Evolutionary conservation across 1,284 basidiomycete genomes (phyloP).

Genomic region (Ustilago hordei): DNA sequence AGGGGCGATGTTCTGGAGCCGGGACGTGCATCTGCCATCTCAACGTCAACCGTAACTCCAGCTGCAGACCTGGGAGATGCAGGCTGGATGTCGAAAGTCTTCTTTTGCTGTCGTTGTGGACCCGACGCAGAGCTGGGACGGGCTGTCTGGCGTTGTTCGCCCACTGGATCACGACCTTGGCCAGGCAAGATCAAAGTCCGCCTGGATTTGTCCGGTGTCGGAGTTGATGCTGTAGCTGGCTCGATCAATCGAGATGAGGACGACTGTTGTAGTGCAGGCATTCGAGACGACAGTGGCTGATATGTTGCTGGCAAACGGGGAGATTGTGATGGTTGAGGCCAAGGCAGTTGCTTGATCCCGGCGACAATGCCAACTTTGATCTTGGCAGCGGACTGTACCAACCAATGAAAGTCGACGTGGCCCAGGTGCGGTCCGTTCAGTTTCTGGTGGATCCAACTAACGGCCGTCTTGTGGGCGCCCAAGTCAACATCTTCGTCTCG

Average conservation of each 20-base stretch:
- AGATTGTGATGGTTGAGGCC: not conserved
- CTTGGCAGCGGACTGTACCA: constrained; percentile 10
- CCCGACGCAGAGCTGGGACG: not conserved
- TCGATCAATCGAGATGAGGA: not conserved
- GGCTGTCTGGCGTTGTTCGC: not conserved
- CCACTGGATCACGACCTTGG: not conserved
- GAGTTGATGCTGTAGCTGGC: constrained; percentile 2
- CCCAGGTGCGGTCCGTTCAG: not conserved
- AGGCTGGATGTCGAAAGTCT: constrained; percentile 35
- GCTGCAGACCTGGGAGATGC: constrained; percentile 20
- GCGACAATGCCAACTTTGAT: constrained; percentile 11
- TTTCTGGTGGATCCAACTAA: not conserved
- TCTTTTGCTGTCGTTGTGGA: constrained; percentile 12
- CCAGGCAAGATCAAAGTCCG: constrained; percentile 33
- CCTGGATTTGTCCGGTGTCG: not conserved
- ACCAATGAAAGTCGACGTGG: not conserved
- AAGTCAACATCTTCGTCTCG: not conserved
- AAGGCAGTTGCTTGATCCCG: constrained; percentile 6
- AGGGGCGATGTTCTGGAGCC: constrained; percentile 7
- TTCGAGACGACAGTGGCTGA: not conserved
- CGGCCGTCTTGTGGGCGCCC: constrained; percentile 3
- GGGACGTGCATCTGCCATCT: constrained; percentile 10
- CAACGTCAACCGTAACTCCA: constrained; percentile 3
- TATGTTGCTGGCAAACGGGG: not conserved
- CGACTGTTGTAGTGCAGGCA: not conserved